Percentiles rank a stretch among this genome's conserved stretches.
phyloP scores from a whole-genome alignment of 1,284 basidiomycete genomes.

The Tremellales sp. region DNA sequence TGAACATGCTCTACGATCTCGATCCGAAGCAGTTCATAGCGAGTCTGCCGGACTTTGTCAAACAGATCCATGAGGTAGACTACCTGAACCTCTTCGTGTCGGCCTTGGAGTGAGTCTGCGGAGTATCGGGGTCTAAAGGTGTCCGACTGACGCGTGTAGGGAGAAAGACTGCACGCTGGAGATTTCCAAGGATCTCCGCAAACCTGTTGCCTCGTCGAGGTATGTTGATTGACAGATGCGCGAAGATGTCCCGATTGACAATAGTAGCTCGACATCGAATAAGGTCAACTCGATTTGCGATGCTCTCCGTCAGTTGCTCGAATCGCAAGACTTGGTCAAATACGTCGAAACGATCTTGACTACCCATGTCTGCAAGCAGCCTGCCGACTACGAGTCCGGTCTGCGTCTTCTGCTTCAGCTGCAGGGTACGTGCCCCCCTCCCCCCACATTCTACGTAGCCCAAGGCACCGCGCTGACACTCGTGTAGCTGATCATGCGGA shows the following conservation, averaged over 20 bases:
- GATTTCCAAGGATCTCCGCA: slow-evolving; percentile 29
- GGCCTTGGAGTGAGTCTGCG: slow-evolving; percentile 63
- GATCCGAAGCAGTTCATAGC: slow-evolving; percentile 65
- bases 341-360: slow-evolving; percentile 91
- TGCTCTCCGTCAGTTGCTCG: slow-evolving; percentile 67
- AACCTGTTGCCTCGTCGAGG: slow-evolving; percentile 3
- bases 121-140: neutral
- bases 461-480: slow-evolving; percentile 7
- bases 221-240: neutral
- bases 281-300: slow-evolving; percentile 74
- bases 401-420: slow-evolving; percentile 72
- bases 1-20: slow-evolving; percentile 82
- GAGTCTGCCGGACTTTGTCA: slow-evolving; percentile 64
- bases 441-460: neutral
- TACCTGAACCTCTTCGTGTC: slow-evolving; percentile 91
- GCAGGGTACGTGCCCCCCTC: slow-evolving; percentile 56
- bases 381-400: slow-evolving; percentile 85
- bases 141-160: slow-evolving; percentile 8
- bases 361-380: slow-evolving; percentile 84
- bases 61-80: slow-evolving; percentile 84
- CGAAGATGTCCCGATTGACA: no score
- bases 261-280: no score
- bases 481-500: slow-evolving; percentile 63
- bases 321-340: slow-evolving; percentile 64
- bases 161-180: slow-evolving; percentile 46